Conservation (phyloP, 768 basidiomycete genomes). For the Leccinum arenicola region DNA sequence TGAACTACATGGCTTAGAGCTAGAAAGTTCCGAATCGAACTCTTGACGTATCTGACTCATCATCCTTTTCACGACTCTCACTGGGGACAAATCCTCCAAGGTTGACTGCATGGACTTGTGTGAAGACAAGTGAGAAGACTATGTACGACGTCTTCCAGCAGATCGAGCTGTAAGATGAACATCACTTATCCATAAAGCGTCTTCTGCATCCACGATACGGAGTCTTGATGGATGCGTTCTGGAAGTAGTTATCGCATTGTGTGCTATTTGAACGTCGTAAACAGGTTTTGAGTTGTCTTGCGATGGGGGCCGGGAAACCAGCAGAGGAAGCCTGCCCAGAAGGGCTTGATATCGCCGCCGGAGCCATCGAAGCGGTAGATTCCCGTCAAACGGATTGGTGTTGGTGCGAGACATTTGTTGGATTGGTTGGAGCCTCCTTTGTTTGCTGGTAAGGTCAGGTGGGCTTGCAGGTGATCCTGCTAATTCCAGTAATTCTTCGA, state of each 20-base stretch:
- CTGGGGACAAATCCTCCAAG: not conserved
- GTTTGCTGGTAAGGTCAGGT: conserved; percentile 33
- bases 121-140: not conserved
- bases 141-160: not conserved
- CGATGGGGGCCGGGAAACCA: conserved; percentile 35
- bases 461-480: conserved; percentile 34
- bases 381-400: conserved; percentile 18
- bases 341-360: conserved; percentile 57
- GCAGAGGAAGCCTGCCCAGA: conserved; percentile 56
- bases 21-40: conserved; percentile 45
- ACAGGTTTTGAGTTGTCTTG: conserved; percentile 4
- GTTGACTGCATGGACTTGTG: not conserved
- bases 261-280: conserved; percentile 33
- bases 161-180: conserved; percentile 1
- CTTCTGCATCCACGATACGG: conserved; percentile 27
- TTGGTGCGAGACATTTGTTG: conserved; percentile 1
- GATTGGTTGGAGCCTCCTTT: conserved; percentile 1
- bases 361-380: conserved; percentile 31
- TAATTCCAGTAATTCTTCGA: conserved; percentile 45
- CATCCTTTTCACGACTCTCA: conserved; percentile 9
- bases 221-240: conserved; percentile 18
- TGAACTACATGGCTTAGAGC: conserved; percentile 80
- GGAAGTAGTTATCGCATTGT: conserved; percentile 27
- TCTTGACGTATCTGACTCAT: conserved; percentile 21
- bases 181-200: conserved; percentile 35